phyloP scores from a whole-genome alignment of 129 eudicot species.

The Oenanthe sinensis region DNA sequence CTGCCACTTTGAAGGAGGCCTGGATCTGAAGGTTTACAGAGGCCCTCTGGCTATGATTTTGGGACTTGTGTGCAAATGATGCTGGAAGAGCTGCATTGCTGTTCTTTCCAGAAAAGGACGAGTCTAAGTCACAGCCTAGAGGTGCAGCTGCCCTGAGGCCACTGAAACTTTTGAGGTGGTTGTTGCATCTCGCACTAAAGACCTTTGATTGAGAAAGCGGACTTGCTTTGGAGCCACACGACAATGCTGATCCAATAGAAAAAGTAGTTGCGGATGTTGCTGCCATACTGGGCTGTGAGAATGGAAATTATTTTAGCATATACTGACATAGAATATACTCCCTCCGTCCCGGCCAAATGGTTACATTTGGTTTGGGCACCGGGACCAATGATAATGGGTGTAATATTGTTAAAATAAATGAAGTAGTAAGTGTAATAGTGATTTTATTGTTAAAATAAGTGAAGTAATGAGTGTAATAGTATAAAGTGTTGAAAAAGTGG shows the following conservation, averaged over 20 bases:
- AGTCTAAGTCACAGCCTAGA: constrained; percentile 24
- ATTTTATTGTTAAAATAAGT: too few species aligned
- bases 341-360: too few species aligned
- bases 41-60: constrained; percentile 24
- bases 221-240: constrained; percentile 30
- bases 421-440: too few species aligned
- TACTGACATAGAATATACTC: not conserved
- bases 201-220: constrained; percentile 35
- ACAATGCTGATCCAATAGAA: constrained; percentile 42
- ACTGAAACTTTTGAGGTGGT: constrained; percentile 34
- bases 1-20: constrained; percentile 77
- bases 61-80: constrained; percentile 26
- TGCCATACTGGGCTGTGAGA: constrained; percentile 51
- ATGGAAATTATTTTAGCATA: constrained; percentile 8
- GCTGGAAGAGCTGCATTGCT: constrained; percentile 31
- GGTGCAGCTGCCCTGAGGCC: constrained; percentile 48
- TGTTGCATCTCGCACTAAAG: constrained; percentile 18
- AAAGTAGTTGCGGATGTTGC: constrained; percentile 49
- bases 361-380: too few species aligned
- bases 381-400: too few species aligned
- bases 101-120: constrained; percentile 41
- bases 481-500: too few species aligned
- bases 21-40: constrained; percentile 29
- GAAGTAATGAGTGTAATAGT: too few species aligned
- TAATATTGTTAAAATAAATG: too few species aligned